Conservation (phyloP, 345 rosid genomes). For the Pelargonium nanum region DNA sequence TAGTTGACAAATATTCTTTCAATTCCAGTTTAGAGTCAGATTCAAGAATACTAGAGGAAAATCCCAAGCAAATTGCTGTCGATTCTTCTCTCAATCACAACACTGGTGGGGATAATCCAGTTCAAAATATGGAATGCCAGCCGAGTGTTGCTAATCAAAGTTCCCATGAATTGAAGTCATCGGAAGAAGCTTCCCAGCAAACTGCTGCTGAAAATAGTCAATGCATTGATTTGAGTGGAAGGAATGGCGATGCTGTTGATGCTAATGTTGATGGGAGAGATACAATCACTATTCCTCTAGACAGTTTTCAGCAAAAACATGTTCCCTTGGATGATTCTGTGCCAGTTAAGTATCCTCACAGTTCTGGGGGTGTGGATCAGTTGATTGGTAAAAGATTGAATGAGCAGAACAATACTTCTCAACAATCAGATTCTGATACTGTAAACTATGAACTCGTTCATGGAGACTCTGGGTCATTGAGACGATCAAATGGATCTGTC, state of each 20-base stretch:
- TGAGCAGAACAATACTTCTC: constrained; percentile 6
- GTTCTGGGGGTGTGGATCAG: constrained; percentile 19
- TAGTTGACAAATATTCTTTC: constrained; percentile 19
- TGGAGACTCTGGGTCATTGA: constrained; percentile 16
- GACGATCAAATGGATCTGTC: constrained; percentile 20
- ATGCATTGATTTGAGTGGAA: constrained; percentile 18
- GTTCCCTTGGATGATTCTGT: constrained; percentile 13
- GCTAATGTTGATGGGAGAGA: constrained; percentile 14
- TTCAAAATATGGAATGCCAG: constrained; percentile 22
- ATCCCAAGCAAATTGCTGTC: constrained; percentile 23
- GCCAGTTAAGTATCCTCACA: constrained; percentile 17
- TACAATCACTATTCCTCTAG: constrained; percentile 1
- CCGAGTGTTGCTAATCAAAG: constrained; percentile 17
- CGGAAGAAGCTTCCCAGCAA: constrained; percentile 18
- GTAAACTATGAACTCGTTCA: constrained; percentile 1
- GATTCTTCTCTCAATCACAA: constrained; percentile 19
- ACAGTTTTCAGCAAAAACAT: constrained; percentile 14
- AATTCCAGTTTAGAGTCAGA: constrained; percentile 61
- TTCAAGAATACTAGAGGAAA: constrained; percentile 25
- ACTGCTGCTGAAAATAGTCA: constrained; percentile 20
- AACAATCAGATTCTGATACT: background rate
- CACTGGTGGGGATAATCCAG: constrained; percentile 12
- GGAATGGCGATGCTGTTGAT: constrained; percentile 12
- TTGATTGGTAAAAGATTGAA: constrained; percentile 11
- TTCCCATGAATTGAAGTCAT: constrained; percentile 18